These are phyloP conservation scores for Aleurites moluccanus DNA, from an alignment of 441 rosid genomes.

Conservation along the genomic window DNA sequence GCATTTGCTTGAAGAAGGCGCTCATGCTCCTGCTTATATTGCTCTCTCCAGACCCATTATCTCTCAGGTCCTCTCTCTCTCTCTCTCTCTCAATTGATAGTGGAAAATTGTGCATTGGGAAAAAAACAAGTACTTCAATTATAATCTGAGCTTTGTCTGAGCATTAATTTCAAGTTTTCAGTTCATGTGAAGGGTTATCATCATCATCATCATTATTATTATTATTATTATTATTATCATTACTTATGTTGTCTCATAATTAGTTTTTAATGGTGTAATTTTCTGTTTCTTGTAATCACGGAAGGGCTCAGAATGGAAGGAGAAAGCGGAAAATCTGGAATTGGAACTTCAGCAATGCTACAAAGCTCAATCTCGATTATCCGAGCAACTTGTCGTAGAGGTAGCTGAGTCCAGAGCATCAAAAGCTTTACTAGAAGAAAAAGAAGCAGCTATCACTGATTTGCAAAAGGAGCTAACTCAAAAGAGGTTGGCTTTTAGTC, in stretches of 20 bases:
- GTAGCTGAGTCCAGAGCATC: constrained; percentile 74
- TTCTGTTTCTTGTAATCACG: constrained; percentile 19
- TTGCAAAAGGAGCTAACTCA: constrained; percentile 52
- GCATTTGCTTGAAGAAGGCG: constrained; percentile 89
- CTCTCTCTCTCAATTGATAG: not conserved
- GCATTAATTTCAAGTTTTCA: not conserved
- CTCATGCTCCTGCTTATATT: constrained; percentile 74
- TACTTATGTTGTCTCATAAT: not conserved
- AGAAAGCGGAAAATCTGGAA: constrained; percentile 77
- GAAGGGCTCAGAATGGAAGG: constrained; percentile 97
- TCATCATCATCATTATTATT: no score
- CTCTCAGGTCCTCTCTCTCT: constrained; percentile 52
- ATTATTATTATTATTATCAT: not conserved
- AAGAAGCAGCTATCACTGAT: constrained; percentile 49
- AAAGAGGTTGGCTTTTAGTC: constrained; percentile 43
- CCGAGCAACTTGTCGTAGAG: constrained; percentile 89
- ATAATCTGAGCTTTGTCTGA: not conserved
- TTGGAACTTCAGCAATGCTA: constrained; percentile 86
- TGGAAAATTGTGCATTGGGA: not conserved
- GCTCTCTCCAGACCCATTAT: constrained; percentile 86
- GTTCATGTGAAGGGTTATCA: no score
- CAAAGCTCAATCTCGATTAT: constrained; percentile 82
- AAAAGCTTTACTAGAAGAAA: constrained; percentile 72
- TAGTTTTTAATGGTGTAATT: constrained; percentile 15
- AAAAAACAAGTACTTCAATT: not conserved